Evolutionary conservation across 2,329 filamentous ascomycete species (phyloP), one percentile per base, ranked within the genome.

Genomic region (Colletotrichum sp.): DNA sequence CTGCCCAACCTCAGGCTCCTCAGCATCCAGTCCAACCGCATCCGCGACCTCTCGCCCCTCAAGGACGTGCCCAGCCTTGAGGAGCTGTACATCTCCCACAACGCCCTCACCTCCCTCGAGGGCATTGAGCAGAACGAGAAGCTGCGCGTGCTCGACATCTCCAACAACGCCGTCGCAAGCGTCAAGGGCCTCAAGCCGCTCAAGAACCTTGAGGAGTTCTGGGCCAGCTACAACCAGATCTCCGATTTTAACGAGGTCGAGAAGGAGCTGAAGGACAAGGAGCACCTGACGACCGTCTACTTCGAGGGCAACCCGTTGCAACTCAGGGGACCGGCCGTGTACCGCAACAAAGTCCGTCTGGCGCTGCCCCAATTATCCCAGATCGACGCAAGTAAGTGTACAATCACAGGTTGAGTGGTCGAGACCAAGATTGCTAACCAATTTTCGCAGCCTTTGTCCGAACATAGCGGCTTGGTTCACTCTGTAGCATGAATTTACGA

Each of bases 281-380:
- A 94, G 82, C 87, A 93, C 48, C 85, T 99, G 79, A 92, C 93
- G 76, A 98, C 97, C 2, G 96, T 99, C 13, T 99, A 99, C 83
- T 98, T 99, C 79, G 97, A 99, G 83, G 96, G 96, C 2, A 98
- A 98, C 81, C 96, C 96, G 30, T 84, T 99, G 80, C 97, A 99
- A 86, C 88, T 92, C 76, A 90, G 90, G 71, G 92, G 91, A 6
- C 94, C 94, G n/a, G 94, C 95, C 1, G 86, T 98, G 77, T 99
- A 99, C 85, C 90, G 97, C 81, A 99, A 98, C 86, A 99, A 99
- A 86, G 92, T 99, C 59, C 91, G 94, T 75, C 86, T 99, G 83
- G 94, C 96, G 39, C 85, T 99, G 84, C 97, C 97, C 73, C 94
- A 97, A 84, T 88, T 99, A 68, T 91, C 91, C 83, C 96, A 99